phyloP scores from a whole-genome alignment of 495 filamentous ascomycete genomes.

The Apodospora peruviana region DNA sequence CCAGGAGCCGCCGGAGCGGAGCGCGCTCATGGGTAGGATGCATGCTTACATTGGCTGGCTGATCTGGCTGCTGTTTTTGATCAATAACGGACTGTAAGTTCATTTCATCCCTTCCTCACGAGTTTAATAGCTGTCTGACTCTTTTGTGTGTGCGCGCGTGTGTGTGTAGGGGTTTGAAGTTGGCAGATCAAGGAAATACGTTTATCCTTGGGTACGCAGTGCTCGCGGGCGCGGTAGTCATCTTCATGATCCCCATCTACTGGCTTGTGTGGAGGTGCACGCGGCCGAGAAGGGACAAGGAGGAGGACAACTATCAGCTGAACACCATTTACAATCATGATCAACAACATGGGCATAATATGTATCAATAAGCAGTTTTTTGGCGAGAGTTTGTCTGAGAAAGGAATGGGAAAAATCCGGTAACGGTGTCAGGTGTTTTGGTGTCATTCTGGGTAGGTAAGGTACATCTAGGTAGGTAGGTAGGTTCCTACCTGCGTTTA shows the following conservation, averaged over 20 bases:
- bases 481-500: too few species aligned
- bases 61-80: slow-evolving; percentile 24
- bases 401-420: too few species aligned
- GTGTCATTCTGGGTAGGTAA: too few species aligned
- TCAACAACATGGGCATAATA: not conserved
- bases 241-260: slow-evolving; percentile 17
- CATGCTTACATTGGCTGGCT: slow-evolving; percentile 19
- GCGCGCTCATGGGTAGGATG: slow-evolving; percentile 3
- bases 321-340: slow-evolving; percentile 20
- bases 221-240: slow-evolving; percentile 13
- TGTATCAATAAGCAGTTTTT: too few species aligned
- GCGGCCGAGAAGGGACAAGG: slow-evolving; percentile 6
- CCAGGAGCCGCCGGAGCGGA: slow-evolving; percentile 15
- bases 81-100: slow-evolving; percentile 28
- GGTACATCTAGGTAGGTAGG: too few species aligned
- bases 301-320: slow-evolving; percentile 15
- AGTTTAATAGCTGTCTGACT: too few species aligned
- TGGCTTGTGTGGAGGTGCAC: slow-evolving; percentile 21
- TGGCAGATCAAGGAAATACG: slow-evolving; percentile 9
- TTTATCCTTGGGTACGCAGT: slow-evolving; percentile 25
- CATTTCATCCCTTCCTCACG: not conserved
- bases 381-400: too few species aligned
- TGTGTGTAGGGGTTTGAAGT: slow-evolving; percentile 23
- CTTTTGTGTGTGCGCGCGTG: too few species aligned
- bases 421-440: too few species aligned